Base-by-base conservation (phyloP, 306 rosid genomes). In the Oxytropis ochrocephala region DNA sequence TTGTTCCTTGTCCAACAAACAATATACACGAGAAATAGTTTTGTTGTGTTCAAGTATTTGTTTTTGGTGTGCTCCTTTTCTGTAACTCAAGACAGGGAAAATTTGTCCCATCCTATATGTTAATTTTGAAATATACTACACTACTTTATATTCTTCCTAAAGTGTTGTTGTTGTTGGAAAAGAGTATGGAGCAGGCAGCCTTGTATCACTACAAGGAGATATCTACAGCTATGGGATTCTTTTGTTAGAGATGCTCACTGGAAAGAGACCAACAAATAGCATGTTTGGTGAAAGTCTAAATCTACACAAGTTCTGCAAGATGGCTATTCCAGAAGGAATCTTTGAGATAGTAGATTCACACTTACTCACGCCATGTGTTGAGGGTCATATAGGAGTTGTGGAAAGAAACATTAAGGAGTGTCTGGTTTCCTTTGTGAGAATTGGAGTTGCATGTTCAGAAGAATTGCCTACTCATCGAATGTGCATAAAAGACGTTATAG, bases 381-480 rank as follows among this genome's bases (percentile, higher is more conserved):
- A 70, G 42, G 42, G 50, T 10, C 12, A 6, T 0, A 19, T 6
- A 8, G n/a, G 4, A n/a, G 8, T 19, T 14, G 0, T 41, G 5
- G 65, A 70, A 43, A 21, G 27, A 12, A 27, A 58, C n/a, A 36
- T 69, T 4, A 54, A 5, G 4, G 56, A 74, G 6, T 55, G 60
- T 33, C 19, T 69, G 4, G 52, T 64, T 33, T 38, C 58, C 7
- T 64, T 75, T 48, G 70, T 57, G 39, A 49, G 47, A 50, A 80
- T 75, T 30, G 74, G 84, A 41, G 53, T 80, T 52, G 80, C 77
- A 4, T 80, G 80, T 64, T 80, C 74, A 11, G 70, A 11, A 13
- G 65, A 70, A 33, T 14, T 56, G 0, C 60, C 80, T 0, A 0
- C 21, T 29, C 47, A 56, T 0, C 13, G 70, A 57, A 69, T 74